Evolutionary conservation across 1,139 yeast genomes (phyloP).

Genomic region (Yamadazyma friedrichii): DNA sequence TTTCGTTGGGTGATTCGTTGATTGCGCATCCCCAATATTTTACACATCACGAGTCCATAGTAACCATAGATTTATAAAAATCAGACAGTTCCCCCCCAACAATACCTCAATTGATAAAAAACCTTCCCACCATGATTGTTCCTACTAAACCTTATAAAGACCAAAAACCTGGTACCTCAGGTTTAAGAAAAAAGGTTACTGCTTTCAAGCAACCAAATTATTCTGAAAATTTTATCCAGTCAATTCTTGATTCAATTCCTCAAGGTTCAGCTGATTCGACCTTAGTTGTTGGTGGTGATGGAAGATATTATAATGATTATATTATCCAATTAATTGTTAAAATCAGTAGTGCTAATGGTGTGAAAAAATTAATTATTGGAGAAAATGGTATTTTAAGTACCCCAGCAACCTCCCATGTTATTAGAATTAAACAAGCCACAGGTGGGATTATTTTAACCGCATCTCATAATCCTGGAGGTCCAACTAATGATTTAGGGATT

Average conservation of each 20-base stretch:
- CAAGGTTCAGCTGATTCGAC: slow-evolving; percentile 77
- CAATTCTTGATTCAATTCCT: slow-evolving; percentile 83
- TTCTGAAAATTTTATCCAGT: slow-evolving; percentile 92
- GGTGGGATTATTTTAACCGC: slow-evolving; percentile 98
- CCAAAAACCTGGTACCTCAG: slow-evolving; percentile 98
- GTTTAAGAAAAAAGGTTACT: slow-evolving; percentile 85
- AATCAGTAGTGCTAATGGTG: slow-evolving; percentile 91
- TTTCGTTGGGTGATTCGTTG: not conserved
- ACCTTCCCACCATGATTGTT: slow-evolving; percentile 19
- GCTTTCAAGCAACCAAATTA: slow-evolving; percentile 81
- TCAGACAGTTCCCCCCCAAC: too few species aligned
- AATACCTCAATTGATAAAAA: too few species aligned
- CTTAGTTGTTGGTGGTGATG: slow-evolving; percentile 95
- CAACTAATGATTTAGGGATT: slow-evolving; percentile 88
- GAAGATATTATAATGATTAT: slow-evolving; percentile 82
- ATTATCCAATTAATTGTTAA: slow-evolving; percentile 80
- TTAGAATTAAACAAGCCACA: slow-evolving; percentile 74
- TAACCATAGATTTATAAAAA: too few species aligned
- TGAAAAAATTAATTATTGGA: slow-evolving; percentile 79
- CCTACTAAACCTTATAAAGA: slow-evolving; percentile 78
- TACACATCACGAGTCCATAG: too few species aligned
- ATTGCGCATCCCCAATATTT: too few species aligned
- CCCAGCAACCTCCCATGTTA: slow-evolving; percentile 93
- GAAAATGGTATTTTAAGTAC: slow-evolving; percentile 87
- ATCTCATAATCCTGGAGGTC: slow-evolving; percentile 99